Conservation (phyloP, 805 yeast genomes). For the Lipomyces orientalis region DNA sequence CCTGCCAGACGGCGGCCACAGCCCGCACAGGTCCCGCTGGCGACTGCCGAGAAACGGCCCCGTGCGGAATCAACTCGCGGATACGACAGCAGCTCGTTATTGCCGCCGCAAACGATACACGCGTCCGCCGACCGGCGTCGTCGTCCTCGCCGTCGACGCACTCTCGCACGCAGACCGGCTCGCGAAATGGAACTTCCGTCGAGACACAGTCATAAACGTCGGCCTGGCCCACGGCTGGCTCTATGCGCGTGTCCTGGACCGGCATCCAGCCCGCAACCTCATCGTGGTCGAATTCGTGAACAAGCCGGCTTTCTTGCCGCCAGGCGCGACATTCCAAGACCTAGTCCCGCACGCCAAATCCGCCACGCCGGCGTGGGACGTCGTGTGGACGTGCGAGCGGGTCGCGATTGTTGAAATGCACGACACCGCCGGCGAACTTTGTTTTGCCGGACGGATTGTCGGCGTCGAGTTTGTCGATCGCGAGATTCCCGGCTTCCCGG, state of each 20-base stretch:
- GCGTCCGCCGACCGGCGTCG: background rate
- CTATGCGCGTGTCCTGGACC: background rate
- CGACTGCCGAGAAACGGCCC: background rate
- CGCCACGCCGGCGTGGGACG: background rate
- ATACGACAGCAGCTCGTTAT: too few relatives aligned
- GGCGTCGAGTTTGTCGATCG: background rate
- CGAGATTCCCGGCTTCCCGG: background rate
- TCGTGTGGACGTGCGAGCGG: background rate
- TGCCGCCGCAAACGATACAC: background rate
- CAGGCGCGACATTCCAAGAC: background rate
- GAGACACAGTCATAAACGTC: background rate
- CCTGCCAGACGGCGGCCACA: background rate
- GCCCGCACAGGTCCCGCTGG: background rate
- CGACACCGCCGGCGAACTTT: background rate
- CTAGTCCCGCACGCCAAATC: background rate
- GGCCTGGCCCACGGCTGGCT: background rate
- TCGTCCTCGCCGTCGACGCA: background rate
- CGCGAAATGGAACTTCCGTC: background rate
- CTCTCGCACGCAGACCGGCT: background rate
- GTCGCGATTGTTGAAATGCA: background rate
- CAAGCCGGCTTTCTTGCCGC: background rate
- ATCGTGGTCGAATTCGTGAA: background rate
- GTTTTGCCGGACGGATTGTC: background rate
- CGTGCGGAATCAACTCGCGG: background rate
- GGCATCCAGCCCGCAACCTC: background rate